Evolutionary conservation across 305 asterid genomes (phyloP), one percentile per base, ranked within the genome.

Genomic region (Solanum hybrid): DNA sequence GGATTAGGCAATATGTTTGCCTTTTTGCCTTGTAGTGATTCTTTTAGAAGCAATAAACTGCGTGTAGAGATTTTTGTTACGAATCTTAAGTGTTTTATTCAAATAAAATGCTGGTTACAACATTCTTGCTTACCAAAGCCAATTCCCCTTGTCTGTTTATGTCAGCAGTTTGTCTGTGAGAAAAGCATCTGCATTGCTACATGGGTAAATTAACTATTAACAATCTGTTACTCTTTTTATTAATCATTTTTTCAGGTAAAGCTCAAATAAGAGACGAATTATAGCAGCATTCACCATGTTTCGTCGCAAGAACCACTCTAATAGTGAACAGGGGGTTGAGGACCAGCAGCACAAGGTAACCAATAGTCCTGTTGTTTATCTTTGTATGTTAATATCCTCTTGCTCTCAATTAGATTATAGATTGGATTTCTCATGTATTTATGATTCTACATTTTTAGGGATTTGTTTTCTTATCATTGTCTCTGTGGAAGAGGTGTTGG

Each of bases 271-370:
- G 89, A 29, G 90, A 57, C 77, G 33, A 89, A 41, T 75, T 90
- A 72, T 89, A 77, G 91, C 29, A 26, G 90, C 89, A 45, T 33
- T 70, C n/a, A 88, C 89, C 91, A 96, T 96, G 98, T 95, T 95
- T 89, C 95, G 96, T 70, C 93, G 96, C 90, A 91, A 86, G 94
- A 95, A 91, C 89, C 93, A 90, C 91, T 82, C 96, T 87, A 91
- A 94, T 11, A 91, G 79, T 27, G 95, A 91, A 32, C 95, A 89
- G 89, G 95, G 91, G 88, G 92, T 89, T 70, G 93, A 92, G 81
- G 97, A 94, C 91, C 91, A 86, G 91, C 95, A 92, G 92, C 93
- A 80, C 38, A 95, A 95, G 98, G 98, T 96, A 93, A 94, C 88
- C 84, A 61, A 36, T 51, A 57, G 45, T 57, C 29, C 75, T 84